Evolutionary conservation across 129 eudicot species (phyloP).

Genomic region (Saposhnikovia divaricata): DNA sequence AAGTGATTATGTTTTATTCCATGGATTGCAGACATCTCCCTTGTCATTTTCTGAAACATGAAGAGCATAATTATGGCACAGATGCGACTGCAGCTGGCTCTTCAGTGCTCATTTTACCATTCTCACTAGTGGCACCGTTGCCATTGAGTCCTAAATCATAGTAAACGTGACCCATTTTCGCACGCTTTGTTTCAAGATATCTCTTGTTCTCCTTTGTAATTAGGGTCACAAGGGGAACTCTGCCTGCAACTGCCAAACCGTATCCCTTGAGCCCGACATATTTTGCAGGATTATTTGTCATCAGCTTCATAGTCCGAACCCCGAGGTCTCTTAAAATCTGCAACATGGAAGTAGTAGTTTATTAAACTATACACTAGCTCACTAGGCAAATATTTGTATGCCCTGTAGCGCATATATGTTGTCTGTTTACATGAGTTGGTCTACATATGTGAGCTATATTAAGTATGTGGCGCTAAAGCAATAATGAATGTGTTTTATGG

Average conservation of each 20-base stretch:
- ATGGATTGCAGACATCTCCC: not conserved
- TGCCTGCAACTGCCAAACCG: conserved; percentile 70
- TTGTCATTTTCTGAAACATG: not conserved
- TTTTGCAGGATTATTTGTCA: conserved; percentile 97
- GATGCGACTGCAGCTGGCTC: conserved; percentile 12
- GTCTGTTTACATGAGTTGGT: not conserved
- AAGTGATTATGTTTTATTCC: not conserved
- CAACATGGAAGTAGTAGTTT: conserved; percentile 2
- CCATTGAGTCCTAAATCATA: conserved; percentile 36
- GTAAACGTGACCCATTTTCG: conserved; percentile 92
- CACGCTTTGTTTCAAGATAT: conserved; percentile 81
- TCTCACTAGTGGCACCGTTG: conserved; percentile 20
- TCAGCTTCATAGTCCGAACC: conserved; percentile 90
- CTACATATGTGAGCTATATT: not conserved
- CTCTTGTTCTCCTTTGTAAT: conserved; percentile 77
- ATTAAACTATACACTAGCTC: not conserved
- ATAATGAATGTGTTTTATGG: not conserved
- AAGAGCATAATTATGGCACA: not conserved
- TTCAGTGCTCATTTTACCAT: conserved; percentile 26
- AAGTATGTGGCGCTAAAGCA: not conserved
- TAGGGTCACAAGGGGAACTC: conserved; percentile 85
- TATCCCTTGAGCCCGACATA: conserved; percentile 95
- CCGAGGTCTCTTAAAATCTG: conserved; percentile 94
- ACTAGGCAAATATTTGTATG: not conserved
- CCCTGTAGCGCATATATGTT: not conserved